Base-by-base conservation (phyloP, 169 alveolate species). In the Prorocentrum cordatum region DNA sequence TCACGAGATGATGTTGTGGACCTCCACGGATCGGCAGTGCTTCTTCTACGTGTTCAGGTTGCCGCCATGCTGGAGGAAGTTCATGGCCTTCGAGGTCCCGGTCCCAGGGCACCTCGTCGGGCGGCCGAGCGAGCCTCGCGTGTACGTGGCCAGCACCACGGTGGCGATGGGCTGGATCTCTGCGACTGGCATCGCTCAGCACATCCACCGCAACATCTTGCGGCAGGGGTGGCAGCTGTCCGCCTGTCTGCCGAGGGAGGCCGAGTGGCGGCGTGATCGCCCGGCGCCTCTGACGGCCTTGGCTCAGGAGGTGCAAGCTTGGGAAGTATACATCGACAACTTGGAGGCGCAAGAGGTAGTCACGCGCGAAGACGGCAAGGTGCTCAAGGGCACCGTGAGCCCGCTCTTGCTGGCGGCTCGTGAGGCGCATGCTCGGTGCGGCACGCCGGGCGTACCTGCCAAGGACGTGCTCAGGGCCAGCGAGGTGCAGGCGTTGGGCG, bases 111-210 rank as follows among this genome's bases (percentile, higher is more conserved):
- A 29, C 27, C 2, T 7, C 3, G 10, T 64, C n/a, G 75, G 77
- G 7, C 5, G 3, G 2, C 58, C 14, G 5, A 3, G 31, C 16
- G 42, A 1, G 0, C 42, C 42, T 0, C 35, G 2, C 0, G 32
- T n/a, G 22, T 18, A 9, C 9, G 7, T 67, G 1, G 79, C 59
- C 1, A 31, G 59, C 18, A 18, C 35, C 5, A 38, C 24, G 32
- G 45, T 67, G 18, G 59, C 79, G 5, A 67, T 67, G 79, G 79
- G 79, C 29, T 67, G 79, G 79, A 32, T 26, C 6, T 18, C 59
- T 4, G 79, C 79, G 7, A 58, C 35, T 6, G 79, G 59, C 3
- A 33, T 35, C 31, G 7, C 5, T 29, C 79, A 32, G 33, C 26
- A 35, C 18, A 39, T n/a, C 10, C 66, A 42, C 45, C 42, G 83